These are phyloP conservation scores for Colletotrichum graminicola DNA, from an alignment of 2,329 filamentous ascomycete genomes.

Conservation along the genomic window DNA sequence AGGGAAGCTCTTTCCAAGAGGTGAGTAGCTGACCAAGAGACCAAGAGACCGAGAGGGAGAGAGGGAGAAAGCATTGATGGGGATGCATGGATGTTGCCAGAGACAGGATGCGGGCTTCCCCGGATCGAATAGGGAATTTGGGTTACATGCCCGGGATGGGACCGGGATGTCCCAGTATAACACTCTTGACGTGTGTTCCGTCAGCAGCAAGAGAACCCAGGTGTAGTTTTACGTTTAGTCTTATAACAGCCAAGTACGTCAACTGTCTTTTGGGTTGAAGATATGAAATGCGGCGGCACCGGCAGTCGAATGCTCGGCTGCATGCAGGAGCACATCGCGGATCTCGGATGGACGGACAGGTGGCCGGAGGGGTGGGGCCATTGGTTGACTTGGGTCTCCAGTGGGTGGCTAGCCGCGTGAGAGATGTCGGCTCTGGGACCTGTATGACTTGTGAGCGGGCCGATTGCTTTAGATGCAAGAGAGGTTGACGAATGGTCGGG, in stretches of 20 bases:
- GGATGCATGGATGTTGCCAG: constrained; percentile 35
- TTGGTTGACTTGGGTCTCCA: constrained; percentile 2
- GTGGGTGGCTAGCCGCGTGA: constrained; percentile 18
- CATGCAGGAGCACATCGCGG: constrained; percentile 21
- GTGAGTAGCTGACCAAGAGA: background rate
- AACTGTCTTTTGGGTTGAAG: too few species aligned
- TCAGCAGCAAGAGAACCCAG: background rate
- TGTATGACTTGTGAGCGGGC: background rate
- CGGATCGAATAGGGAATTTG: constrained; percentile 10
- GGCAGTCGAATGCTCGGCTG: constrained; percentile 8
- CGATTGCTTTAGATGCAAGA: background rate
- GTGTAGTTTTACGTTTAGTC: background rate
- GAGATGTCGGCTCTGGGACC: constrained; percentile 16
- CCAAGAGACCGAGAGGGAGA: background rate
- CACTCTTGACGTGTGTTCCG: background rate
- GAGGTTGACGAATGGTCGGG: background rate
- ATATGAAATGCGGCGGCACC: background rate
- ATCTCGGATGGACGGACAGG: background rate
- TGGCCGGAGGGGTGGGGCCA: background rate
- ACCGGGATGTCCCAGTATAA: constrained; percentile 4
- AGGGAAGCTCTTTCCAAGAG: background rate
- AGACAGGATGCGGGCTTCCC: constrained; percentile 19
- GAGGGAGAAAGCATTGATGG: constrained; percentile 19
- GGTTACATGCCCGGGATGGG: background rate
- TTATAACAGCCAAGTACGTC: background rate